phyloP scores from a whole-genome alignment of 2,329 filamentous ascomycete species.

The Elsinoe arachidis region DNA sequence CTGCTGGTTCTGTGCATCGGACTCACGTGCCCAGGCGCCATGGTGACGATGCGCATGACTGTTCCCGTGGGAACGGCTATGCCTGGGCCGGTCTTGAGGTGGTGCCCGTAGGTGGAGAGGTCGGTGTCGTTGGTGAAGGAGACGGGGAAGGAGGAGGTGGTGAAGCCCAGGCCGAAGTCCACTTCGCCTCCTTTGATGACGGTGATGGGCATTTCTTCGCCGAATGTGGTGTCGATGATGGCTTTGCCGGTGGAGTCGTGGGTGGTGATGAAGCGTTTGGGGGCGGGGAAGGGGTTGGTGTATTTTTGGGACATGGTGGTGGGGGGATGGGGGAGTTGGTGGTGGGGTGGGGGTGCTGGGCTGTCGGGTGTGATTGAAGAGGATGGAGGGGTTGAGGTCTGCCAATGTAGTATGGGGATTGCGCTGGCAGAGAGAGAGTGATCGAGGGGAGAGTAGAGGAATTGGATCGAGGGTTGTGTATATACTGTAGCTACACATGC shows the following conservation, averaged over 20 bases:
- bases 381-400: neutral
- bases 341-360: neutral
- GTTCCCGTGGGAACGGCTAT: slow-evolving; percentile 27
- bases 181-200: slow-evolving; percentile 13
- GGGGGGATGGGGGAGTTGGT: neutral
- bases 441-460: neutral
- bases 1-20: slow-evolving; percentile 33
- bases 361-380: neutral
- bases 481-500: neutral
- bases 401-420: neutral
- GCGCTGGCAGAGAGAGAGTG: neutral
- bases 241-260: slow-evolving; percentile 29
- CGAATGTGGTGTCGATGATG: slow-evolving; percentile 25
- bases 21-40: slow-evolving; percentile 26
- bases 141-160: slow-evolving; percentile 24
- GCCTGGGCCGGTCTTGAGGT: slow-evolving; percentile 27
- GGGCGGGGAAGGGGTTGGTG: slow-evolving; percentile 1
- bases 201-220: slow-evolving; percentile 27
- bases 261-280: slow-evolving; percentile 33
- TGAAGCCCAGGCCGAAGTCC: slow-evolving; percentile 14
- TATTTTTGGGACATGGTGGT: neutral
- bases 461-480: neutral
- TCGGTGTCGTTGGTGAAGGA: slow-evolving; percentile 26
- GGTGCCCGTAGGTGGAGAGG: slow-evolving; percentile 28
- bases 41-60: slow-evolving; percentile 28